Evolutionary conservation across 2,329 filamentous ascomycete species (phyloP).

Genomic region (Ophiostoma novo-ulmi): DNA sequence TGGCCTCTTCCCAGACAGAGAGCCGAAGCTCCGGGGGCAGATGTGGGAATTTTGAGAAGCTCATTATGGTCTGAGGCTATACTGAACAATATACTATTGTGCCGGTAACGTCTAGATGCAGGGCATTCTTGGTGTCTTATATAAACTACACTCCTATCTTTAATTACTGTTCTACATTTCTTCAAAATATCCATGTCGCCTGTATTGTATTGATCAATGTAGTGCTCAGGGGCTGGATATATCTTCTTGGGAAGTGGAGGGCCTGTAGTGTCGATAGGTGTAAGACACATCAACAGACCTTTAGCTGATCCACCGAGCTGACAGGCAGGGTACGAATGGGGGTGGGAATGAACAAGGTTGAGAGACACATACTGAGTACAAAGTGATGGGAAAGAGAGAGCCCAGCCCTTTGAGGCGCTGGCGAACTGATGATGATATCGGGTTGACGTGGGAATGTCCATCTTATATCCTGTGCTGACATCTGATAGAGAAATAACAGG

Average conservation of each 20-base stretch:
- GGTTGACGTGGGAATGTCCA: not conserved
- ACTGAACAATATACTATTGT: not conserved
- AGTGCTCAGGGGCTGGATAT: not conserved
- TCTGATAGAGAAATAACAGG: not conserved
- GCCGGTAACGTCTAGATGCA: not conserved
- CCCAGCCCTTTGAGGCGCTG: not conserved
- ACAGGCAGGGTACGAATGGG: not conserved
- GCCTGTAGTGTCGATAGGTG: not conserved
- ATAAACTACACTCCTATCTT: not conserved
- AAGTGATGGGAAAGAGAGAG: not conserved
- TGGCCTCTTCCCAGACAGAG: conserved; percentile 28
- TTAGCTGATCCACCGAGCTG: conserved; percentile 5
- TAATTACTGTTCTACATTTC: not conserved
- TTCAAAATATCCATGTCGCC: not conserved
- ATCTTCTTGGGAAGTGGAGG: not conserved
- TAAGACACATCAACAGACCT: not conserved
- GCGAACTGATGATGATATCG: not conserved
- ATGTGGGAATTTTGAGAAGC: conserved; percentile 26
- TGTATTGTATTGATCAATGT: not conserved
- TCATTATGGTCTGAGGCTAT: not conserved
- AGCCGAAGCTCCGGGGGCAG: conserved; percentile 30
- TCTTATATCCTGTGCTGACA: not conserved
- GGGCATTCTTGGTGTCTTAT: not conserved
- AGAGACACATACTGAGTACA: not conserved
- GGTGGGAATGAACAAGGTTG: not conserved